Base-by-base conservation (phyloP, 2,329 filamentous ascomycete genomes). In the Pseudogymnoascus sp. region DNA sequence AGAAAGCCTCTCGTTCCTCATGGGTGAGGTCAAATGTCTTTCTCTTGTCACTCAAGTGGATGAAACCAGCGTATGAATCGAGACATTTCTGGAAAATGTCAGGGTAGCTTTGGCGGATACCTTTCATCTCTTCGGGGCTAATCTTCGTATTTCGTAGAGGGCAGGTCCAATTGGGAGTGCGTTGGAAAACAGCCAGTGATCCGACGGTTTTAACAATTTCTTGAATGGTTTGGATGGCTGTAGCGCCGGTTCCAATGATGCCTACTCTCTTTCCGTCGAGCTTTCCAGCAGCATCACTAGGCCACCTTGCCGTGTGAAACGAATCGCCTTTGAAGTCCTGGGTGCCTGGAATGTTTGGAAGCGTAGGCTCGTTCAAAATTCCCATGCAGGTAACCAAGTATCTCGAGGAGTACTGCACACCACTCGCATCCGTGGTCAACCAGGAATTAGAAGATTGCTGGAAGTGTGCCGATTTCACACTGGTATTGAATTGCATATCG, bases 401-500 rank as follows among this genome's bases (percentile, higher is more conserved):
- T 30, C 57, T 35, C 5, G 57, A 50, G n/a, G 58, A 22, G 39
- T 61, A 62, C 28, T 57, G 37, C 12, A 62, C 53, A 57, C 62
- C 60, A 11, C 4, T 53, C 47, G 33, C 60, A 8, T 75, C 75
- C 57, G 72, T 71, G 4, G 70, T 71, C 3, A 73, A 75, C 30
- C 67, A 69, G 11, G 77, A 66, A 3, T 65, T 65, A 75, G 76
- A 78, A 20, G 62, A 69, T 0, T 68, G 68, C 62, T 77, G 64
- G 62, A 74, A 79, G 5, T 70, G 63, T 0, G 75, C 75, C 5
- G 66, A 68, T 4, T 69, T 62, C 7, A 78, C 74, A 4, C 72
- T 71, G 11, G 70, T 72, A 39, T 76, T 69, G 65, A 79, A 79
- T n/a, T 68, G 66, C 25, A 69, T 71, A 47, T 75, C 69, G 39